phyloP scores from a whole-genome alignment of 768 basidiomycete species.

The Kwoniella pini region DNA sequence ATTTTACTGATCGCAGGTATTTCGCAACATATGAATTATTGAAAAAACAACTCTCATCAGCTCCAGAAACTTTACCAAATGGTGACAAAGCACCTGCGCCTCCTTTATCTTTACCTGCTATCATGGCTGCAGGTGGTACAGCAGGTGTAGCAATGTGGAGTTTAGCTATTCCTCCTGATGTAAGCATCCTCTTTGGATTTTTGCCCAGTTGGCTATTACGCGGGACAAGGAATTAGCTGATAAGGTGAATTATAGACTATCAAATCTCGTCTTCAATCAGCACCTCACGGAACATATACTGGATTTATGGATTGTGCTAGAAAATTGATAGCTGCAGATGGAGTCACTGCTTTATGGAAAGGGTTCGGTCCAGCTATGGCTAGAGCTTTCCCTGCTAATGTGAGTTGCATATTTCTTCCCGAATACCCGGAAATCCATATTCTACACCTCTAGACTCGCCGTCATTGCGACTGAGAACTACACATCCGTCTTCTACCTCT shows the following conservation, averaged over 20 bases:
- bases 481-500: too few relatives aligned
- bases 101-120: conserved; percentile 78
- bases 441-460: too few relatives aligned
- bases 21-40: conserved; percentile 96
- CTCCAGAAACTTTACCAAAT: conserved; percentile 25
- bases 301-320: conserved; percentile 88
- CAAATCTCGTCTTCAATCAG: conserved; percentile 93
- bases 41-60: conserved; percentile 72
- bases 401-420: conserved; percentile 60
- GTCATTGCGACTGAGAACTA: too few relatives aligned
- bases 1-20: conserved; percentile 63
- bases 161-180: conserved; percentile 94
- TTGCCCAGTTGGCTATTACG: too few relatives aligned
- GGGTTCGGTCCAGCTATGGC: conserved; percentile 96
- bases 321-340: conserved; percentile 88
- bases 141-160: conserved; percentile 99
- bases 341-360: conserved; percentile 85
- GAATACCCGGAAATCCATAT: too few relatives aligned
- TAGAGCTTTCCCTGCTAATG: conserved; percentile 95
- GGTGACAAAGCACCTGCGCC: conserved; percentile 63
- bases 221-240: too few relatives aligned
- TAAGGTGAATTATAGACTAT: conserved; percentile 64
- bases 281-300: conserved; percentile 94
- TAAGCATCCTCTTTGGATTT: too few relatives aligned
- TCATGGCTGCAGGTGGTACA: conserved; percentile 87